These are phyloP conservation scores for Penicillium manginii DNA, from an alignment of 495 filamentous ascomycete species.

Conservation along the genomic window DNA sequence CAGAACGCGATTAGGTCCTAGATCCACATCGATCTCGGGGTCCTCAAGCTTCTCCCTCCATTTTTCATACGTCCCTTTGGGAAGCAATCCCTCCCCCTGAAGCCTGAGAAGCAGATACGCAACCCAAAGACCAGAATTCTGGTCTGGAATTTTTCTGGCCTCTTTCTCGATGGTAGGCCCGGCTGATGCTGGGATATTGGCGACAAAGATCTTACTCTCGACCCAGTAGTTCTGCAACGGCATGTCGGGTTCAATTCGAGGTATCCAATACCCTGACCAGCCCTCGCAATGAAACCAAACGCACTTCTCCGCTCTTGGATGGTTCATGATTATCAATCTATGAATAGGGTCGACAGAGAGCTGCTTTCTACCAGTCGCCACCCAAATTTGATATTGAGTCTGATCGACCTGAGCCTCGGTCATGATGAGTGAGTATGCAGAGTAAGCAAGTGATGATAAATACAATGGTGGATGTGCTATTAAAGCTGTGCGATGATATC, in stretches of 20 bases:
- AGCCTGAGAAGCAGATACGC: background rate
- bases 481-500: no score
- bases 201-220: background rate
- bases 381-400: background rate
- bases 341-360: background rate
- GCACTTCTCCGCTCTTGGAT: background rate
- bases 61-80: background rate
- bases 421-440: background rate
- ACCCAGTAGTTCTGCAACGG: background rate
- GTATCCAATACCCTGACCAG: background rate
- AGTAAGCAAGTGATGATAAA: background rate
- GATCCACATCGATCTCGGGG: no score
- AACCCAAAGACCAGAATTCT: background rate
- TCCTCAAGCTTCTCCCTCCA: background rate
- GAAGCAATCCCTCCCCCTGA: background rate
- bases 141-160: background rate
- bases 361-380: background rate
- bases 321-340: background rate
- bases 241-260: background rate
- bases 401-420: background rate
- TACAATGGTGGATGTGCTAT: no score
- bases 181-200: background rate
- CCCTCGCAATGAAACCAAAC: background rate
- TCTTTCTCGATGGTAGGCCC: background rate
- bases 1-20: no score